Conservation (phyloP, 1,284 basidiomycete species). For the Naganishia sp. region DNA sequence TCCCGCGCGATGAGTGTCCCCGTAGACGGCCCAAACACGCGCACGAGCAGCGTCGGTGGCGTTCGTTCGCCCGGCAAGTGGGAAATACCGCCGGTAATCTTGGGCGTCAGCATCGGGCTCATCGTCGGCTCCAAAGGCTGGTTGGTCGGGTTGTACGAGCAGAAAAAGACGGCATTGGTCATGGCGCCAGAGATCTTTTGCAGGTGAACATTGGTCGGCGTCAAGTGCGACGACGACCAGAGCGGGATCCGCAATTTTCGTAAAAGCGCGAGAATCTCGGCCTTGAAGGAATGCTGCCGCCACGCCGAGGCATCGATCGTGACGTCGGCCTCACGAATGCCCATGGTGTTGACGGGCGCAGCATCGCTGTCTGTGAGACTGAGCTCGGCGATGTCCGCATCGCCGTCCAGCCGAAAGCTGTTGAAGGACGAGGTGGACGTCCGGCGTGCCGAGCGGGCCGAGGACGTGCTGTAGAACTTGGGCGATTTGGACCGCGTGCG, state of each 20-base stretch:
- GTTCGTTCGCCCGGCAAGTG: constrained; percentile 36
- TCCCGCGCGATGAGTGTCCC: constrained; percentile 79
- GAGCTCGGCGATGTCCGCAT: constrained; percentile 8
- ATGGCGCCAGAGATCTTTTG: constrained; percentile 84
- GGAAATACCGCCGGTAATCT: constrained; percentile 42
- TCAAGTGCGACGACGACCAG: constrained; percentile 53
- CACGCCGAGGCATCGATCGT: constrained; percentile 72
- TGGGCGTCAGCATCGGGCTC: constrained; percentile 52
- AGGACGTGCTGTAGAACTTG: background rate
- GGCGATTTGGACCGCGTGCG: constrained; percentile 48
- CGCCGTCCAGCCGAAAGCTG: constrained; percentile 27
- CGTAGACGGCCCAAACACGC: constrained; percentile 86
- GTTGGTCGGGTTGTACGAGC: constrained; percentile 59
- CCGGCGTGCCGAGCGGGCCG: constrained; percentile 3
- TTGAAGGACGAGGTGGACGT: constrained; percentile 30
- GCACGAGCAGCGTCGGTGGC: constrained; percentile 72
- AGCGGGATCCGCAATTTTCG: constrained; percentile 46
- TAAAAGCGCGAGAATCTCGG: constrained; percentile 48
- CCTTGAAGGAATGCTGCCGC: constrained; percentile 53
- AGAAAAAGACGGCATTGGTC: constrained; percentile 93
- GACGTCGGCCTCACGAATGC: constrained; percentile 64
- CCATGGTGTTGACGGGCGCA: constrained; percentile 40
- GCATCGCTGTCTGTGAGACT: constrained; percentile 12
- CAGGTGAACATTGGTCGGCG: constrained; percentile 61
- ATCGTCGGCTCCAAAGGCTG: constrained; percentile 48